phyloP scores from a whole-genome alignment of 306 rosid species.

The Cucurbita argyrosperma region DNA sequence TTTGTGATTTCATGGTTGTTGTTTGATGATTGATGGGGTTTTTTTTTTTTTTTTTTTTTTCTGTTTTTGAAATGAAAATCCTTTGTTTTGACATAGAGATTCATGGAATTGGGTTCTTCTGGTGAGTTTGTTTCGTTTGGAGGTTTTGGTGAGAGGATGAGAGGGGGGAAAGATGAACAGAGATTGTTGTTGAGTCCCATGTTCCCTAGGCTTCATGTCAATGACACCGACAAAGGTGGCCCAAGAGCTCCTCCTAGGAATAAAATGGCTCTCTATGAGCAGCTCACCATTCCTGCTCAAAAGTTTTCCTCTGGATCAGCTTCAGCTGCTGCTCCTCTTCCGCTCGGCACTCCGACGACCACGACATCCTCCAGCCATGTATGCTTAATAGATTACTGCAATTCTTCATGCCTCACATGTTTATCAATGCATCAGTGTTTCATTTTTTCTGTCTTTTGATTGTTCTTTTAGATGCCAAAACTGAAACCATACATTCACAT shows the following conservation, averaged over 20 bases:
- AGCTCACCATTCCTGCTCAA: constrained; percentile 41
- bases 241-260: constrained; percentile 71
- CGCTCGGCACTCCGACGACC: constrained; percentile 18
- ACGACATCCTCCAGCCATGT: constrained; percentile 29
- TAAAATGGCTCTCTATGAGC: constrained; percentile 74
- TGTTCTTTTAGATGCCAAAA: background rate
- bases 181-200: constrained; percentile 36
- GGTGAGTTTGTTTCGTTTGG: constrained; percentile 12
- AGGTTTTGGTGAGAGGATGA: constrained; percentile 22
- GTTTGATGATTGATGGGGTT: background rate
- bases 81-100: background rate
- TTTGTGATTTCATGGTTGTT: background rate
- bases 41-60: no score
- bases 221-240: constrained; percentile 58
- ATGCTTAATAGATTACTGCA: constrained; percentile 15
- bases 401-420: background rate
- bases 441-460: background rate
- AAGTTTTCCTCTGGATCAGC: constrained; percentile 28
- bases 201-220: constrained; percentile 65
- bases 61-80: background rate
- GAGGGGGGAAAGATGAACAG: constrained; percentile 27
- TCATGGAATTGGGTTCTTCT: background rate
- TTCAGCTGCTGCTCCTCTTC: constrained; percentile 31
- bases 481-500: background rate
- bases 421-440: background rate